These are phyloP conservation scores for Strigomonas culicis DNA, from an alignment of 208 protist species.

Conservation along the genomic window DNA sequence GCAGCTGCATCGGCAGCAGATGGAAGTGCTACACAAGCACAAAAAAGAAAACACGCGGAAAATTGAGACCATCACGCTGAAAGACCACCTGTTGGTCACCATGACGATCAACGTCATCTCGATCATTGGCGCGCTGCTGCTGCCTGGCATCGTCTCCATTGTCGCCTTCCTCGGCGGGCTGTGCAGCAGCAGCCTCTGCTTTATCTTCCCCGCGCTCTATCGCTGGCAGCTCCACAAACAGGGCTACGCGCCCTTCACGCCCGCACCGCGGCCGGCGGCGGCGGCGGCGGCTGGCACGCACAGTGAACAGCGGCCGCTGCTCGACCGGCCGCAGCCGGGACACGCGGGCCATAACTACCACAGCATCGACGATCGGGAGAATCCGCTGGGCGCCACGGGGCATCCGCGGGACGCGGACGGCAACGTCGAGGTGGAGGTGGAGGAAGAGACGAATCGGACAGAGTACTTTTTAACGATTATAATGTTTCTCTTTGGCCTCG, in stretches of 20 bases:
- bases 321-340: too few species aligned
- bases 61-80: conserved; percentile 35
- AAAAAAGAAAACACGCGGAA: conserved; percentile 38
- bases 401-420: too few species aligned
- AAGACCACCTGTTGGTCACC: conserved; percentile 64
- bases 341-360: too few species aligned
- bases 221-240: conserved; percentile 44
- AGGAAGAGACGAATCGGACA: conserved; percentile 1
- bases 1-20: conserved; percentile 9
- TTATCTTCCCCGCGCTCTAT: conserved; percentile 59
- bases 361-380: too few species aligned
- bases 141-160: conserved; percentile 53
- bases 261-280: background rate
- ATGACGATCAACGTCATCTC: conserved; percentile 43
- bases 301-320: too few species aligned
- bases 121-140: conserved; percentile 43
- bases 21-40: conserved; percentile 20
- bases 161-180: conserved; percentile 56
- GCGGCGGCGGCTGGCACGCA: too few species aligned
- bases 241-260: conserved; percentile 20
- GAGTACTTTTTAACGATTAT: conserved; percentile 17
- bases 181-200: conserved; percentile 63
- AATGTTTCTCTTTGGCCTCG: conserved; percentile 45
- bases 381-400: too few species aligned
- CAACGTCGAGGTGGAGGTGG: background rate